phyloP scores from a whole-genome alignment of 2,329 filamentous ascomycete genomes.

The Botryotinia narcissicola region DNA sequence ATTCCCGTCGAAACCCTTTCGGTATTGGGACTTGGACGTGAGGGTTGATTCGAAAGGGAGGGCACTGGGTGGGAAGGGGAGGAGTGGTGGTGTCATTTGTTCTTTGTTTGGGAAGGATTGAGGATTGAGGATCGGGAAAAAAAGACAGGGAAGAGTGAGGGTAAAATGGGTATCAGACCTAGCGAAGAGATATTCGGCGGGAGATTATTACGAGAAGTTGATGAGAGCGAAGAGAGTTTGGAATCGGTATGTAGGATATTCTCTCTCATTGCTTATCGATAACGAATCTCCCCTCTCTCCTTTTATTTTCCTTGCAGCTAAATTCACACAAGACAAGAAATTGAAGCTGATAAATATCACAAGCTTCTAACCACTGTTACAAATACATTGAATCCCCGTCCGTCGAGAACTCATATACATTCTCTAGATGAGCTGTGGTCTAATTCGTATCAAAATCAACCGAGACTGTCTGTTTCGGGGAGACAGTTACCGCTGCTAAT shows the following conservation, averaged over 20 bases:
- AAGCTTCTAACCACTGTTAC: constrained; percentile 28
- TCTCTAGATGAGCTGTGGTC: constrained; percentile 5
- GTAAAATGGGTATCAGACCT: constrained; percentile 24
- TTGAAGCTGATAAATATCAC: background rate
- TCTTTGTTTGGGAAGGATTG: background rate
- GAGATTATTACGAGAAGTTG: constrained; percentile 53
- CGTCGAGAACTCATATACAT: background rate
- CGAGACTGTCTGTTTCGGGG: constrained; percentile 13
- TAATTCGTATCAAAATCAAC: background rate
- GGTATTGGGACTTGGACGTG: constrained; percentile 35
- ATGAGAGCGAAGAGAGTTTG: constrained; percentile 51
- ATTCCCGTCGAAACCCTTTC: constrained; percentile 55
- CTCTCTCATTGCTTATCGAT: constrained; percentile 23
- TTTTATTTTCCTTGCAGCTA: background rate
- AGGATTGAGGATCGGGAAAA: background rate
- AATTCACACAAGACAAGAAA: background rate
- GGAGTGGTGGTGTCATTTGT: constrained; percentile 57
- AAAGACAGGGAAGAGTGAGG: background rate
- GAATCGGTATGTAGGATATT: constrained; percentile 51
- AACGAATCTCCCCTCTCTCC: constrained; percentile 12
- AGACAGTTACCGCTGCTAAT: constrained; percentile 11
- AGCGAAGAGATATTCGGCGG: constrained; percentile 43
- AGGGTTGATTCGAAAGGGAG: constrained; percentile 44
- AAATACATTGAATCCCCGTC: background rate
- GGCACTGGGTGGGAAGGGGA: constrained; percentile 52